Evolutionary conservation across 176 grass and related monocot species (phyloP), one percentile per base, ranked within the genome.

Genomic region (Aegilops umbellulata): DNA sequence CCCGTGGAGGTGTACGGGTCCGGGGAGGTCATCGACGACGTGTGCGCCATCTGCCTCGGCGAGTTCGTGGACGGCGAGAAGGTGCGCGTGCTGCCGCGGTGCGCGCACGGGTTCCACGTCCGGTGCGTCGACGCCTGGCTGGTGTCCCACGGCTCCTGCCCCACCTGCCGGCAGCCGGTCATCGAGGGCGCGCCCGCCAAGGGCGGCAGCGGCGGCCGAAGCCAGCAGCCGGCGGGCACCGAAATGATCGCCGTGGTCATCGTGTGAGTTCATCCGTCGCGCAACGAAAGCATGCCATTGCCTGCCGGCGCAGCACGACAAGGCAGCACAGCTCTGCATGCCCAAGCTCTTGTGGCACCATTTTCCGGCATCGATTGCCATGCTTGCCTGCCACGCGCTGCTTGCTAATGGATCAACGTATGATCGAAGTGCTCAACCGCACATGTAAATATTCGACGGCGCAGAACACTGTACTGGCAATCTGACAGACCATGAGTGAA

Each of bases 11-110:
- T 94, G 26, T 94, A 94, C 83, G 75, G 80, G 10, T 65, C 76
- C 39, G 85, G 25, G 2, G 88, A 23, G 3, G 66, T 2, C 3
- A 35, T 51, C 29, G 80, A 65, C 20, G 90, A 91, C 39, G 85
- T 90, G 65, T 97, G 95, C 86, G 90, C 90, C 20, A 94, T 97
- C 63, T 97, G 95, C 85, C 92, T 97, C 25, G 90, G 89, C 36
- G 95, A 97, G 86, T 97, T 92, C 87, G 78, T 86, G 29, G 92
- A 87, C 85, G 90, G 90, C 79, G 92, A 94, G 78, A 92, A 92
- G 84, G 86, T 90, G 80, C 86, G 95, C 65, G 92, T 97, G 80
- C 85, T 94, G 53, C 95, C 95, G 26, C 73, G 76, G 80, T 97
- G 95, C 78, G 61, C 68, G 34, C 95, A 97, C 87, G 83, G 84